Conservation (phyloP, 2,329 filamentous ascomycete genomes). For the Aspergillus carbonarius region DNA sequence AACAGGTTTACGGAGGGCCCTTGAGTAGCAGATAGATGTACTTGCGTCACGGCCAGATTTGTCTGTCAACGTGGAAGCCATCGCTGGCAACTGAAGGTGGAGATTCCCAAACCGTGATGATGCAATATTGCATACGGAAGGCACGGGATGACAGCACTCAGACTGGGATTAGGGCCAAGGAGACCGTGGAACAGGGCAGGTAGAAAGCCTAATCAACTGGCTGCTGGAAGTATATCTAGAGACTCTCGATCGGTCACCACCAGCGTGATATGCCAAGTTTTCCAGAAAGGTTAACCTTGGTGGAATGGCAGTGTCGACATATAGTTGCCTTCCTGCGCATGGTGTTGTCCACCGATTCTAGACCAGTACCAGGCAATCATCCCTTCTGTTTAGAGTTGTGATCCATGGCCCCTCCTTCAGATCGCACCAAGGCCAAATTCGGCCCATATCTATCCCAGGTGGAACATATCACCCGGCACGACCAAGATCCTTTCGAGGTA, state of each 20-base stretch:
- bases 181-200: not conserved
- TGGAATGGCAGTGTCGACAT: not conserved
- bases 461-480: slow-evolving; percentile 4
- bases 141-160: no score
- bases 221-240: not conserved
- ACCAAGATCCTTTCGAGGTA: not conserved
- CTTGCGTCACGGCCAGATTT: not conserved
- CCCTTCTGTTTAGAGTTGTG: not conserved
- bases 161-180: not conserved
- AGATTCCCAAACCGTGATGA: not conserved
- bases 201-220: not conserved
- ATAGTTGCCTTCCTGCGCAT: not conserved
- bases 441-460: not conserved
- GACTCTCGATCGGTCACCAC: not conserved
- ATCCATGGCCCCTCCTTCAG: not conserved
- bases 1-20: not conserved
- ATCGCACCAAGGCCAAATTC: not conserved
- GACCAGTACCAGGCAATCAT: no score
- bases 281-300: not conserved
- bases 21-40: not conserved
- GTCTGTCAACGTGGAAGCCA: not conserved
- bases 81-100: not conserved
- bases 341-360: no score
- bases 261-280: not conserved
- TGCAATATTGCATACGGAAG: not conserved